phyloP scores from a whole-genome alignment of 2,329 filamentous ascomycete genomes.

The Lachnellula subtilissima region DNA sequence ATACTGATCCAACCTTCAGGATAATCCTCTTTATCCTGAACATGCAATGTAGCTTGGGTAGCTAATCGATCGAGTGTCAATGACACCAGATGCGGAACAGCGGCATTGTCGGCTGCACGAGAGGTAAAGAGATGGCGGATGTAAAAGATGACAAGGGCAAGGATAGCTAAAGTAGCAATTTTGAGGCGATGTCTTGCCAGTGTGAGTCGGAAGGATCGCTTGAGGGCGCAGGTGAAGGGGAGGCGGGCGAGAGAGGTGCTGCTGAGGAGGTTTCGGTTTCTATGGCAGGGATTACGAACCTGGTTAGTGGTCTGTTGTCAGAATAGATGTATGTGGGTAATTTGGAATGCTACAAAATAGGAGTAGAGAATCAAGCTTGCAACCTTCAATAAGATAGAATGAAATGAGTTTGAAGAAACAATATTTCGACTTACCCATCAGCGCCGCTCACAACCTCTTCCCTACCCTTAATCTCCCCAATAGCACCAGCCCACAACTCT shows the following conservation, averaged over 20 bases:
- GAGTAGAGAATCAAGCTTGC: constrained; percentile 7
- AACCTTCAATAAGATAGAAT: too few species aligned
- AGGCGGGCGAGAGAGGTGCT: constrained; percentile 88
- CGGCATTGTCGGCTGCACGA: constrained; percentile 58
- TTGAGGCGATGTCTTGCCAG: constrained; percentile 83
- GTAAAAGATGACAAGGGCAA: constrained; percentile 53
- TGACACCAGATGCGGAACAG: constrained; percentile 75
- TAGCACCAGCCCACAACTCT: constrained; percentile 72
- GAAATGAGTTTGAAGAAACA: too few species aligned
- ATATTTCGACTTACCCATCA: constrained; percentile 45
- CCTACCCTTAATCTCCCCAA: constrained; percentile 63
- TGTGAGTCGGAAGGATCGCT: constrained; percentile 71
- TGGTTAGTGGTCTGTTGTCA: constrained; percentile 75
- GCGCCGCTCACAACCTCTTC: constrained; percentile 54
- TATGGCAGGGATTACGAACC: constrained; percentile 67
- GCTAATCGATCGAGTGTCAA: constrained; percentile 80
- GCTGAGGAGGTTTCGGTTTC: constrained; percentile 67
- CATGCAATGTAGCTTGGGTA: constrained; percentile 77
- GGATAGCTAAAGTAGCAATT: constrained; percentile 61
- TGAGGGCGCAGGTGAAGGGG: constrained; percentile 78
- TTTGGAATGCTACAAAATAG: constrained; percentile 17
- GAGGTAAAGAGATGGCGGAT: constrained; percentile 58
- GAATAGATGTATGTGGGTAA: constrained; percentile 39
- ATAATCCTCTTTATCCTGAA: constrained; percentile 53
- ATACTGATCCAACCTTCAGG: constrained; percentile 80